A percentile compares a stretch with the other conserved stretches of the same genome.
Conservation (phyloP, 331 rosid genomes). For the Spiraea crenata region DNA sequence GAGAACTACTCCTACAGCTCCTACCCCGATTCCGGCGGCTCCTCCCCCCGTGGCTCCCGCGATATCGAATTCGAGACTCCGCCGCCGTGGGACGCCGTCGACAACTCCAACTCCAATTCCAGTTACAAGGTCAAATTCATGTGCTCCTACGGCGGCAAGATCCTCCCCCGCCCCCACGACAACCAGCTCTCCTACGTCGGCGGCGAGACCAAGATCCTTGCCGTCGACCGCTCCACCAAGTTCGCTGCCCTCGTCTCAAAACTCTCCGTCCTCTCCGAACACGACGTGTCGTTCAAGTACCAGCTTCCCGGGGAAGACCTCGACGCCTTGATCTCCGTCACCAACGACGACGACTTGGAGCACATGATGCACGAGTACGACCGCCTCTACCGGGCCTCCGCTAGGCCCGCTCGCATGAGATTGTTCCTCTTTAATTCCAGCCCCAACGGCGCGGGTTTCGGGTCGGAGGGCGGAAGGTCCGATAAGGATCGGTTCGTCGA, state of each 20-base stretch:
- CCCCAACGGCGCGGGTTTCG: conserved; percentile 28
- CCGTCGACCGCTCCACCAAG: conserved; percentile 71
- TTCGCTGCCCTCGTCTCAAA: conserved; percentile 49
- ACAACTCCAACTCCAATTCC: conserved; percentile 10
- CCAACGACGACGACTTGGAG: conserved; percentile 89
- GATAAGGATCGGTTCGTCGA: conserved; percentile 57
- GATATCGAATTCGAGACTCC: conserved; percentile 87
- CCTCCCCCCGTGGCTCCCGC: conserved; percentile 73
- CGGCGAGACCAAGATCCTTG: conserved; percentile 92
- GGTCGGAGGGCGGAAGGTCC: conserved; percentile 33
- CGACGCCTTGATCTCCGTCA: conserved; percentile 79
- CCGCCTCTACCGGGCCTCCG: conserved; percentile 70
- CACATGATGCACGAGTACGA: conserved; percentile 98
- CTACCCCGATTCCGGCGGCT: conserved; percentile 78
- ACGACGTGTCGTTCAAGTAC: conserved; percentile 72
- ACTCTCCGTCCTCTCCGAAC: conserved; percentile 59
- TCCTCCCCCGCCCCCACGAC: conserved; percentile 88
- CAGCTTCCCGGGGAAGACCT: conserved; percentile 94
- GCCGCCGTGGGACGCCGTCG: conserved; percentile 64
- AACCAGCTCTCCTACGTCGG: conserved; percentile 80
- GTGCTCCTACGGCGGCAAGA: conserved; percentile 96
- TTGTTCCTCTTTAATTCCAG: conserved; percentile 54
- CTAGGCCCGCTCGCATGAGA: conserved; percentile 75
- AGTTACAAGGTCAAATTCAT: conserved; percentile 77
- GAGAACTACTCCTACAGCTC: conserved; percentile 68